Conservation (phyloP, 208 protist species). For the Acanthamoeba castellanii region DNA sequence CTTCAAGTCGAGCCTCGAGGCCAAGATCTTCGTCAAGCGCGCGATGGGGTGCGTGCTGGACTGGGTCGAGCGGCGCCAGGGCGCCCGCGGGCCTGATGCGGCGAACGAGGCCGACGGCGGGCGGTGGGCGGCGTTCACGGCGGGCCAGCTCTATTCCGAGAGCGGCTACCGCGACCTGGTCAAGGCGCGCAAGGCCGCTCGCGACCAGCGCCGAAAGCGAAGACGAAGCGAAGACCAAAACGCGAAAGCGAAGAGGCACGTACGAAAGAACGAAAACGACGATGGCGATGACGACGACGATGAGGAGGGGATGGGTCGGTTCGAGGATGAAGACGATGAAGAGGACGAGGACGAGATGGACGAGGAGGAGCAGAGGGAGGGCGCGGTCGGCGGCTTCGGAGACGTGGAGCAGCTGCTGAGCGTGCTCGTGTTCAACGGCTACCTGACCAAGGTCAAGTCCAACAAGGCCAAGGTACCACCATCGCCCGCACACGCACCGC, state of each 20-base stretch:
- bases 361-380: neutral
- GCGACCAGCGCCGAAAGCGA: neutral
- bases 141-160: constrained; percentile 5
- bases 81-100: neutral
- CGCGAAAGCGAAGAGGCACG: neutral
- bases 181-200: constrained; percentile 2
- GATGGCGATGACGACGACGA: neutral
- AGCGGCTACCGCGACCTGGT: constrained; percentile 2
- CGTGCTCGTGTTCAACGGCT: constrained; percentile 30
- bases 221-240: constrained; percentile 11
- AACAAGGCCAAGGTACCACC: neutral
- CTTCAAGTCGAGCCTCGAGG: constrained; percentile 47
- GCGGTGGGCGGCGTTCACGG: neutral
- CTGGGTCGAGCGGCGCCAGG: constrained; percentile 2
- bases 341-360: neutral
- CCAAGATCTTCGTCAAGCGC: neutral
- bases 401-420: constrained; percentile 6
- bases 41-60: constrained; percentile 21
- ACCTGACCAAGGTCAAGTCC: constrained; percentile 4
- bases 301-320: neutral
- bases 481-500: neutral
- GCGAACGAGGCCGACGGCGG: neutral
- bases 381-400: neutral
- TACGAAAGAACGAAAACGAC: neutral
- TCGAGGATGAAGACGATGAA: neutral